Evolutionary conservation across 2,329 filamentous ascomycete genomes (phyloP), one percentile per base, ranked within the genome.

Genomic region (Diaporthe humulicola): DNA sequence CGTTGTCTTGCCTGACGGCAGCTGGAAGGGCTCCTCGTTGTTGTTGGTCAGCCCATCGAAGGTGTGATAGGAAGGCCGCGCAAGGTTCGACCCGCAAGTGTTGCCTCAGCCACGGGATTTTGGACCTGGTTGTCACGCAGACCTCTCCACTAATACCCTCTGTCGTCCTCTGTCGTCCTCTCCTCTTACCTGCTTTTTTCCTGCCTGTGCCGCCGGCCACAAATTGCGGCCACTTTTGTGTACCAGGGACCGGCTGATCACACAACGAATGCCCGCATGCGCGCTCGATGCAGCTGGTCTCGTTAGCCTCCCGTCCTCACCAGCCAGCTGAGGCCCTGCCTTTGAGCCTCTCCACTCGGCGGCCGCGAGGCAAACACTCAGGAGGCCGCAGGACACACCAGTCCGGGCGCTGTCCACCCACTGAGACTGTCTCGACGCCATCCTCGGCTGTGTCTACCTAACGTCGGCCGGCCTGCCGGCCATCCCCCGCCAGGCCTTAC

Each of bases 391-490:
- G 57, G 40, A 61, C 19, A 54, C 38, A 66, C 14, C 42, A 57
- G 22, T 10, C 42, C 33, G 66, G 42, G 33, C 12, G n/a, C 40
- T 60, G 42, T 45, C 28, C 50, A 42, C 33, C 48, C 42, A 70
- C 71, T 73, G 73, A 76, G 69, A 73, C 75, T 66, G 58, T 52
- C 73, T 52, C 50, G 61, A 70, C 64, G 56, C 73, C 66, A 67
- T 52, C 66, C 57, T 57, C 70, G 25, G 56, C 58, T 50, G 64
- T 71, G 33, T 76, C 64, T 52, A 70, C 57, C 60, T 70, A 61
- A 73, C 72, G 64, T 40, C 67, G 74, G 74, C 71, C 72, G 72
- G 72, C 72, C 54, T 57, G 66, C 72, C 72, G 74, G 74, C 69
- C 73, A 57, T 15, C 60, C 54, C 73, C 61, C 73, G 60, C 61